A percentile compares a stretch with the other conserved stretches of the same genome.
Evolutionary conservation across 2,329 filamentous ascomycete genomes (phyloP).

Genomic region (Microthyrium microscopicum): DNA sequence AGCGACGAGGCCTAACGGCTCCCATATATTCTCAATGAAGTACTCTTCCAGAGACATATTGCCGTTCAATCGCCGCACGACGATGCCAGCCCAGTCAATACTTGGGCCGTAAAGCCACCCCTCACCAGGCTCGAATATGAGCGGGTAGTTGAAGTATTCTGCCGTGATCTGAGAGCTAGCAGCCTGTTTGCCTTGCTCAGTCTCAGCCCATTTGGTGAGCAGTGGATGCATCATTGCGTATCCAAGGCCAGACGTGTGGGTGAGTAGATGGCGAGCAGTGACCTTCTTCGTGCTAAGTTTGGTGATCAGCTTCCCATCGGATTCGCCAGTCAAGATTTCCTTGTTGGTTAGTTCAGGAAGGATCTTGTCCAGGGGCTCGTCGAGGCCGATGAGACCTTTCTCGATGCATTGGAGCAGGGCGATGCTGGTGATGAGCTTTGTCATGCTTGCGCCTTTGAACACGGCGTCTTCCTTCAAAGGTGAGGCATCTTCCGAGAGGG

Average conservation of each 20-base stretch:
- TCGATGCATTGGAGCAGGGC: constrained; percentile 8
- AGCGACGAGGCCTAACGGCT: constrained; percentile 6
- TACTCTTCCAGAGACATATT: constrained; percentile 12
- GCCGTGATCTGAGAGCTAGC: constrained; percentile 18
- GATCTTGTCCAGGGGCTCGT: constrained; percentile 10
- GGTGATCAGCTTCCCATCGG: neutral
- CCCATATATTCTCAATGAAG: constrained; percentile 6
- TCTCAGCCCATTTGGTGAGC: constrained; percentile 21
- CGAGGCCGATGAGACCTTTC: constrained; percentile 6
- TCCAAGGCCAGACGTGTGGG: constrained; percentile 32
- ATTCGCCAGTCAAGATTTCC: neutral
- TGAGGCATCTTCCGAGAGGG: constrained; percentile 1
- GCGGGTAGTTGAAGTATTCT: constrained; percentile 21
- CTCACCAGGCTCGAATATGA: constrained; percentile 27
- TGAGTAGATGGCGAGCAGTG: constrained; percentile 24
- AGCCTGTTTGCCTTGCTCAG: constrained; percentile 8
- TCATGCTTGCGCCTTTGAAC: constrained; percentile 11
- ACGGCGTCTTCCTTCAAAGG: constrained; percentile 10
- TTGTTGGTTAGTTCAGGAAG: constrained; percentile 10
- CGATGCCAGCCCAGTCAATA: constrained; percentile 31
- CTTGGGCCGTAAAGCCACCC: constrained; percentile 33
- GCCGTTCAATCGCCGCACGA: constrained; percentile 25
- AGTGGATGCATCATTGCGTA: constrained; percentile 27
- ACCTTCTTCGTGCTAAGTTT: neutral
- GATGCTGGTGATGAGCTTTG: constrained; percentile 8